phyloP scores from a whole-genome alignment of 139 green algal genomes.

The Spirogloea muscicola region DNA sequence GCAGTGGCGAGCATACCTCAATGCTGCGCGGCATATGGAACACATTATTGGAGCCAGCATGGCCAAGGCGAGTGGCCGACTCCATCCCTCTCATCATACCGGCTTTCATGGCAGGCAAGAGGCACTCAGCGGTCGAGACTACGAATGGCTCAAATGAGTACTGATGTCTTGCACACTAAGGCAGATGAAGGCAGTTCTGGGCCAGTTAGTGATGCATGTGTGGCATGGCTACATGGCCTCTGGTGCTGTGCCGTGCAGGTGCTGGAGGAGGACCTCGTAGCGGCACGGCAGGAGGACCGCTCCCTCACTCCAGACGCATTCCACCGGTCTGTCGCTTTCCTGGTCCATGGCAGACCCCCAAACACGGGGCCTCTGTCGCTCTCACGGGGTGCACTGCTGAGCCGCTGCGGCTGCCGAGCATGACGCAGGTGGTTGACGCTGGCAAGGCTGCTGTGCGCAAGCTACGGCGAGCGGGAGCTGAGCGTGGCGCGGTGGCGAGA shows the following conservation, averaged over 20 bases:
- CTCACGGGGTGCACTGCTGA: not conserved
- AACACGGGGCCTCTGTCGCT: not conserved
- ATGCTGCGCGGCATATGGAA: slow-evolving; percentile 6
- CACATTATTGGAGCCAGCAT: slow-evolving; percentile 16
- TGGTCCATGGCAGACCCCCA: not conserved
- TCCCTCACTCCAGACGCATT: slow-evolving; percentile 8
- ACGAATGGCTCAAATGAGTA: too few species aligned
- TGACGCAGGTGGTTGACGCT: not conserved
- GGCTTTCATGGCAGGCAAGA: not conserved
- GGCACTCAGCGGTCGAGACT: too few species aligned
- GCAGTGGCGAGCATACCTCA: slow-evolving; percentile 23
- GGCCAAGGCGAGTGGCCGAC: slow-evolving; percentile 13
- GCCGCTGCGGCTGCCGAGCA: not conserved
- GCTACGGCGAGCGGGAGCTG: not conserved
- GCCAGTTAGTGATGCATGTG: not conserved
- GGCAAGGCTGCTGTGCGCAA: not conserved
- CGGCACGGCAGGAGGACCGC: slow-evolving; percentile 19
- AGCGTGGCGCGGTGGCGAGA: not conserved
- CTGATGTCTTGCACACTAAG: not conserved
- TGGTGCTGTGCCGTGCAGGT: slow-evolving; percentile 3
- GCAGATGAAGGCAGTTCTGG: not conserved
- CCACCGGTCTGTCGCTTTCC: slow-evolving; percentile 17
- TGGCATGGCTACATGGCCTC: not conserved
- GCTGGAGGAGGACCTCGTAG: slow-evolving; percentile 25
- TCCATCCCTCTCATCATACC: not conserved